Conservation (phyloP, 1,284 basidiomycete genomes). For the Moesziomyces aphidis region DNA sequence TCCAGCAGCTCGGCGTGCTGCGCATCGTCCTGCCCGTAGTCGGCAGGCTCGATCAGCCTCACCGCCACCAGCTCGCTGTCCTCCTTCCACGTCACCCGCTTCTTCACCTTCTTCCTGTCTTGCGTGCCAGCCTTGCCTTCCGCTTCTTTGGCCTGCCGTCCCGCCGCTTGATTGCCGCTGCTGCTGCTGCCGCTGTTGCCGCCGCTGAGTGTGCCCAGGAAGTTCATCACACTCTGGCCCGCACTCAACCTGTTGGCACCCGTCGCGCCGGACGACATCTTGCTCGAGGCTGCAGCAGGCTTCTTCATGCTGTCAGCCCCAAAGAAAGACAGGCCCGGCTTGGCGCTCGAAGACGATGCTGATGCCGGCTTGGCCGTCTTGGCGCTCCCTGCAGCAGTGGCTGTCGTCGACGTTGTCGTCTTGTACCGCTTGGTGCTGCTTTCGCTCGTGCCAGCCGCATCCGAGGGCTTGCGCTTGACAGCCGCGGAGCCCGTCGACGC, state of each 20-base stretch:
- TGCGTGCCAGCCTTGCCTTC: neutral
- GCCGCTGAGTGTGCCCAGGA: slow-evolving; percentile 38
- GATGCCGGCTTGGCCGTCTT: slow-evolving; percentile 5
- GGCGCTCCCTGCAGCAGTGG: slow-evolving; percentile 1
- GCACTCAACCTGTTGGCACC: slow-evolving; percentile 8
- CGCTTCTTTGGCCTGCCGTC: neutral
- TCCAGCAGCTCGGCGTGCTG: slow-evolving; percentile 8
- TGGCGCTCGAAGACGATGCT: slow-evolving; percentile 10
- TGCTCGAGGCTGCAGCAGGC: neutral
- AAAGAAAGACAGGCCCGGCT: slow-evolving; percentile 32
- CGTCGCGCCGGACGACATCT: slow-evolving; percentile 1
- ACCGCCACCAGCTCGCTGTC: slow-evolving; percentile 50
- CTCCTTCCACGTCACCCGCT: slow-evolving; percentile 52
- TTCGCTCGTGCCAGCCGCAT: slow-evolving; percentile 8
- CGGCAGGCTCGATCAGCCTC: slow-evolving; percentile 50
- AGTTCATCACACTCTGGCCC: slow-evolving; percentile 30
- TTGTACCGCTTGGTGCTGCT: slow-evolving; percentile 32
- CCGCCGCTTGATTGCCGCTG: slow-evolving; percentile 16
- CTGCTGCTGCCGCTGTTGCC: slow-evolving; percentile 7
- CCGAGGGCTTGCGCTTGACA: slow-evolving; percentile 28
- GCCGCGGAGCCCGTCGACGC: slow-evolving; percentile 3
- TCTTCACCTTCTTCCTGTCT: slow-evolving; percentile 35
- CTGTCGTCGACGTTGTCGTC: slow-evolving; percentile 4
- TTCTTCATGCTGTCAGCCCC: slow-evolving; percentile 6
- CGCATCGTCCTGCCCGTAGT: slow-evolving; percentile 47